Percentiles rank a stretch among this genome's conserved stretches.
phyloP scores from a whole-genome alignment of 2,329 filamentous ascomycete species.

The Pyricularia pennisetigena region DNA sequence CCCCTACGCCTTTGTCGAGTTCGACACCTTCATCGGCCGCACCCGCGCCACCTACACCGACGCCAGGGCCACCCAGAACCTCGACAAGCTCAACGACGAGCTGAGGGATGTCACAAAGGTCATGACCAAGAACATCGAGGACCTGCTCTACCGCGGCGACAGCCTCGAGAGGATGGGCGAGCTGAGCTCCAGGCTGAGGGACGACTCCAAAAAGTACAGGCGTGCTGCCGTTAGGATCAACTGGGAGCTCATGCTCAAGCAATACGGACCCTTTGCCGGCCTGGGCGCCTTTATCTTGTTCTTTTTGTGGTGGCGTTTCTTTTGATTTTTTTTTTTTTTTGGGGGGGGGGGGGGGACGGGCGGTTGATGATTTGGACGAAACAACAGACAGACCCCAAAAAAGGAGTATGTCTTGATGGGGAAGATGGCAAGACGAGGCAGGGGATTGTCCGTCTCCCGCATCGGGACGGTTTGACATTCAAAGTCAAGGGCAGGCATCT shows the following conservation, averaged over 20 bases:
- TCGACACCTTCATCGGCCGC: conserved; percentile 91
- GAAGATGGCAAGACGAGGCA: background rate
- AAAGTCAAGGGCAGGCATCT: background rate
- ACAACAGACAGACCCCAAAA: background rate
- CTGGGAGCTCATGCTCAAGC: conserved; percentile 92
- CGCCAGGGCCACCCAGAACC: conserved; percentile 78
- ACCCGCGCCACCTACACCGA: conserved; percentile 94
- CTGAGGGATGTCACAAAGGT: conserved; percentile 96
- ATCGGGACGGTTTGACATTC: background rate
- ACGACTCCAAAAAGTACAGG: conserved; percentile 92
- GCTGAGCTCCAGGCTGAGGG: conserved; percentile 74
- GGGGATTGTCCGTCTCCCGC: background rate
- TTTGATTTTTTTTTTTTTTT: too few species aligned
- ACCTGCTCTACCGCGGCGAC: conserved; percentile 88
- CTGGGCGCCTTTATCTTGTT: conserved; percentile 74
- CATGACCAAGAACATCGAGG: conserved; percentile 99
- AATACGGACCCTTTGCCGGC: conserved; percentile 86
- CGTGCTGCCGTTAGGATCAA: conserved; percentile 92
- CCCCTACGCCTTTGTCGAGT: conserved; percentile 95
- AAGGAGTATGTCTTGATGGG: background rate
- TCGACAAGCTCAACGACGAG: conserved; percentile 94
- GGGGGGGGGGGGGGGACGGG: too few species aligned
- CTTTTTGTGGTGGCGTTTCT: conserved; percentile 90
- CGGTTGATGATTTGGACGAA: background rate
- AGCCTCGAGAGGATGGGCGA: conserved; percentile 95